Evolutionary conservation across 441 rosid genomes (phyloP).

Genomic region (Mallotus japonicus): DNA sequence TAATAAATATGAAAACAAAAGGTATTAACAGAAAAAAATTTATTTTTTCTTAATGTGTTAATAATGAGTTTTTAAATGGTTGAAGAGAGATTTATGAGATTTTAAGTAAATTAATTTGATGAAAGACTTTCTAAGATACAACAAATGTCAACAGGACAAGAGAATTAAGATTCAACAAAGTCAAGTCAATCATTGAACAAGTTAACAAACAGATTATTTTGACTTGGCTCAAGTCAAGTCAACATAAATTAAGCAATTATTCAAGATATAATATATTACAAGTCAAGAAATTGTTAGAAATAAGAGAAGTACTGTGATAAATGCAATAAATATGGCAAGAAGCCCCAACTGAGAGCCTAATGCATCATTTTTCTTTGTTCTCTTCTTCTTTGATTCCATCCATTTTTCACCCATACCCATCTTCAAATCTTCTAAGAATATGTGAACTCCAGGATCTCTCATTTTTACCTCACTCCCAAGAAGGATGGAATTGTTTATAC

Average conservation of each 20-base stretch:
- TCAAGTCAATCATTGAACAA: neutral
- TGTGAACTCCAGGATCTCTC: conserved; percentile 62
- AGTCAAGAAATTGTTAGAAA: neutral
- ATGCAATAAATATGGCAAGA: conserved; percentile 29
- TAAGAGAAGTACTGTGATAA: conserved; percentile 7
- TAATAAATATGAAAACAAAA: no score
- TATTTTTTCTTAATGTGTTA: no score
- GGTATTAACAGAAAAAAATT: no score
- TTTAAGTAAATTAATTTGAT: no score
- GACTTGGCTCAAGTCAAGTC: neutral
- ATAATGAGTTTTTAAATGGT: no score
- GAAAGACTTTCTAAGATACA: neutral
- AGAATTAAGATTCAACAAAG: neutral
- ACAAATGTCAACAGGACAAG: neutral
- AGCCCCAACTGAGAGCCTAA: conserved; percentile 21
- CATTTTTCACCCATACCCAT: conserved; percentile 23
- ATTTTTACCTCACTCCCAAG: conserved; percentile 53
- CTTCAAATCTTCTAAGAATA: conserved; percentile 43
- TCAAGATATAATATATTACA: neutral
- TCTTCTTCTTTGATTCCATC: conserved; percentile 1
- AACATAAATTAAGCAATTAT: neutral
- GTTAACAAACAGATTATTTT: neutral
- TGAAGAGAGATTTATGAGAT: no score
- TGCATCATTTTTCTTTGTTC: neutral
- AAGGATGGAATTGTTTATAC: conserved; percentile 51